Evolutionary conservation across 139 green algal species (phyloP), one percentile per base, ranked within the genome.

Genomic region (Medakamo hakoo): DNA sequence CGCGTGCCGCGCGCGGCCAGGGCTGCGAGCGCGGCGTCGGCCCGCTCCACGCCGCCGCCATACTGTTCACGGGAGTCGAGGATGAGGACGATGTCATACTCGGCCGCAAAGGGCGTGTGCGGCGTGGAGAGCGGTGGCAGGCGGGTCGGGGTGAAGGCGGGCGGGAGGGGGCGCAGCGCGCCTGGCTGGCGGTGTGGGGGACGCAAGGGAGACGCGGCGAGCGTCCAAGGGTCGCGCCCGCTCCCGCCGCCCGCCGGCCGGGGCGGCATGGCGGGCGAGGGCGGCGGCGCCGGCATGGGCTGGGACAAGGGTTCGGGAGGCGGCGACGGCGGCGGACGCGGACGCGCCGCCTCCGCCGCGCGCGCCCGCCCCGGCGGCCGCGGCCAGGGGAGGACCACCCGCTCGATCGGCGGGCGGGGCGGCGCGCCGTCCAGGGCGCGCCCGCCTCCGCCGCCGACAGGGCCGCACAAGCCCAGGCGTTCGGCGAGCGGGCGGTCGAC

Each of bases 61-160:
- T 21, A 52, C 62, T 78, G 40, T 52, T 52, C 40, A 16, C 40
- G 40, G 16, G 9, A 9, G 40, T 52, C 40, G 9, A 52, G 40
- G 40, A 52, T 16, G 40, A 52, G 40, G 40, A 52, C 40, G 40
- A 52, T 16, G 40, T 52, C 40, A 16, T 52, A 52, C 40, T 9
- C 40, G 40, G 9, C 40, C 9, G 40, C 40, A 52, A 52, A 52
- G 40, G 40, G 9, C 9, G 40, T 21, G 40, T 9, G 9, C 9
- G 9, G 9, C 40, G 40, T 9, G 40, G 40, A 16, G 9, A 52
- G 40, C 9, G 40, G 16, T 16, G 40, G 40, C 9, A 52, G 9
- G 40, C 40, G 40, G 40, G 40, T 52, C 9, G 40, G 9, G 40
- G 40, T 21, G 40, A 16, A 16, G 40, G 59, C 26, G 30, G n/a